A percentile compares a stretch with the other conserved stretches of the same genome.
Evolutionary conservation across 2,329 filamentous ascomycete species (phyloP).

Genomic region (Colletotrichum tofieldiae): DNA sequence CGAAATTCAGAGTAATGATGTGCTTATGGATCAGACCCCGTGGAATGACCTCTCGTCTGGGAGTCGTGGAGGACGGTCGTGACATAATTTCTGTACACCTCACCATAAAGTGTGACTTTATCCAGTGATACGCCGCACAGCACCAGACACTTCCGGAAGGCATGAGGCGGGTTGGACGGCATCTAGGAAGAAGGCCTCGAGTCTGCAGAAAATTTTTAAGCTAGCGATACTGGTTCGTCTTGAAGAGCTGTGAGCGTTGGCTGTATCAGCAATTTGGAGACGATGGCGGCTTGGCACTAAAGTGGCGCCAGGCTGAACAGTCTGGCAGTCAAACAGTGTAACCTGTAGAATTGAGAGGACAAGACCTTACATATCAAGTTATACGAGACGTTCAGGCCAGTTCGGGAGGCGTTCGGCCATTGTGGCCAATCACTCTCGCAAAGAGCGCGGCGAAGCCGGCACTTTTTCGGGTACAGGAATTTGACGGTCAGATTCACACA

Average conservation of each 20-base stretch:
- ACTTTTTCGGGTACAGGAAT: not conserved
- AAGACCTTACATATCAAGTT: not conserved
- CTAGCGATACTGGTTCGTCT: not conserved
- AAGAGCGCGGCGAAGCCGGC: not conserved
- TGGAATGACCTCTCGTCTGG: not conserved
- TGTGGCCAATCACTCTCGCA: not conserved
- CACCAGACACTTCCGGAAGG: not conserved
- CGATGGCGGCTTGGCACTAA: not conserved
- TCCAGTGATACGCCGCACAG: not conserved
- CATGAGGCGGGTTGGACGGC: no score
- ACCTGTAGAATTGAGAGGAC: not conserved
- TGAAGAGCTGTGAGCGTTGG: not conserved
- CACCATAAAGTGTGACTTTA: not conserved
- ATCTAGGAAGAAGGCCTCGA: not conserved
- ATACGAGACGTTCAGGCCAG: not conserved
- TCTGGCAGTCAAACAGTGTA: no score
- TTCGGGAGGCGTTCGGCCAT: not conserved
- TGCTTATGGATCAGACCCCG: not conserved
- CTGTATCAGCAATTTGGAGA: not conserved
- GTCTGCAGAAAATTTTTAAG: not conserved
- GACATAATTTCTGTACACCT: not conserved
- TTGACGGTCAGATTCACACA: constrained; percentile 16
- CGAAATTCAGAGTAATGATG: not conserved
- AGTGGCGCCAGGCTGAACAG: not conserved
- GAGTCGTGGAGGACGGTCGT: not conserved